Base-by-base conservation (phyloP, 805 yeast genomes). In the Suhomyces kilbournensis region DNA sequence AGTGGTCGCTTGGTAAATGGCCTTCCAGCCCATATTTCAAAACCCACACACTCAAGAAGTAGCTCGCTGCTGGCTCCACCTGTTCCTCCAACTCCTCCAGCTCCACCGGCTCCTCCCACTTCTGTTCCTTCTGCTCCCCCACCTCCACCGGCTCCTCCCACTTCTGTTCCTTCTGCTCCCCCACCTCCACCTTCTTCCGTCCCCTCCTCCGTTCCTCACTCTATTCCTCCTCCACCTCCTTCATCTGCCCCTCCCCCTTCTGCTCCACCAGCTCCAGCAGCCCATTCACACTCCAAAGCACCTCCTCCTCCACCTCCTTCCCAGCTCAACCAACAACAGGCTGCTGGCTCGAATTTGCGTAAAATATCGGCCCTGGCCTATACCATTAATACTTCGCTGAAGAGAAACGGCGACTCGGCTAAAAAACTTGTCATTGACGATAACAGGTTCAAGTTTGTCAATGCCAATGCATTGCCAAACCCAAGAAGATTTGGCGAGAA, bases 401-500 rank as follows among this genome's bases (percentile, higher is more conserved):
- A 56, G 22, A 20, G 48, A 22, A 58, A 59, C 40, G 62, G 64
- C 4, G 53, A 60, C 9, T 50, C 64, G 1, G 60, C 48, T 17
- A 42, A 53, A 8, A 75, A 69, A 54, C 56, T 83, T 3, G 72
- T 68, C 3, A 88, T 90, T 47, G 90, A 89, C 59, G 94, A 88
- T 64, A 57, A 67, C 26, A 74, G 92, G 60, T 91, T 85, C 74
- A 80, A 78, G 57, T 92, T 90, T 75, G 64, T 74, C 3, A 88
- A 88, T 65, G 77, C 80, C 15, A 69, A 72, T 43, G 86, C 90
- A 22, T 74, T 94, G 44, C 98, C 99, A 0, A 83, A 83, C 59
- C 98, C 99, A n/a, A 78, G 98, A 58, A 78, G 80, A 47, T 90
- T 88, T 63, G 83, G 80, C 49, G 88, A 85, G 3, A 56, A 50